phyloP scores from a whole-genome alignment of 441 rosid species.

The Adansonia madagascariensis region DNA sequence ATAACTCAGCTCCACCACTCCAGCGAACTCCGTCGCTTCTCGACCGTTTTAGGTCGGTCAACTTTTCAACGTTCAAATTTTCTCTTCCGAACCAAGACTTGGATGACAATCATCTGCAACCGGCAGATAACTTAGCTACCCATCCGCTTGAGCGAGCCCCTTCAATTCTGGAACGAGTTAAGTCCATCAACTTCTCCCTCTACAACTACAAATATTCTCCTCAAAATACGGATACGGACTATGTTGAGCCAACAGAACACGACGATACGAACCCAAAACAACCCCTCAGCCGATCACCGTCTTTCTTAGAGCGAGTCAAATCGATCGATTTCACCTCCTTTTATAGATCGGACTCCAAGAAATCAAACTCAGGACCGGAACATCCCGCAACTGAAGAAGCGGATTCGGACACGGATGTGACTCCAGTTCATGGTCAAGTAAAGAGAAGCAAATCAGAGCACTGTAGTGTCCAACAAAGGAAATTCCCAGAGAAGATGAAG shows the following conservation, averaged over 20 bases:
- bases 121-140: slow-evolving; percentile 12
- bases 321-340: slow-evolving; percentile 50
- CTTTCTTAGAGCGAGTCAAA: slow-evolving; percentile 59
- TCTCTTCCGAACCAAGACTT: slow-evolving; percentile 28
- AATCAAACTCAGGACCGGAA: slow-evolving; percentile 21
- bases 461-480: not conserved
- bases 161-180: slow-evolving; percentile 53
- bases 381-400: not conserved
- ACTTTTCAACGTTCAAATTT: slow-evolving; percentile 45
- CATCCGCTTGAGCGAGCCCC: slow-evolving; percentile 38
- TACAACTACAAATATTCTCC: slow-evolving; percentile 43
- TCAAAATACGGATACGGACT: slow-evolving; percentile 32
- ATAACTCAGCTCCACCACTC: slow-evolving; percentile 29
- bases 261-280: slow-evolving; percentile 19
- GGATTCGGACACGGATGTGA: slow-evolving; percentile 17
- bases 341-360: slow-evolving; percentile 44
- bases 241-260: slow-evolving; percentile 24
- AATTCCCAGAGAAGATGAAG: slow-evolving; percentile 46
- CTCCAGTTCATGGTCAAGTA: slow-evolving; percentile 26
- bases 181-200: slow-evolving; percentile 53
- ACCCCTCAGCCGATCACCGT: slow-evolving; percentile 44
- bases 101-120: slow-evolving; percentile 22
- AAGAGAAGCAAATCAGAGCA: slow-evolving; percentile 49
- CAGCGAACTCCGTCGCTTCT: slow-evolving; percentile 48
- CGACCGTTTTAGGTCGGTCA: slow-evolving; percentile 56